Percentiles rank a stretch among this genome's conserved stretches.
Evolutionary conservation across 768 basidiomycete species (phyloP).

Genomic region (Auricularia auricula-judae): DNA sequence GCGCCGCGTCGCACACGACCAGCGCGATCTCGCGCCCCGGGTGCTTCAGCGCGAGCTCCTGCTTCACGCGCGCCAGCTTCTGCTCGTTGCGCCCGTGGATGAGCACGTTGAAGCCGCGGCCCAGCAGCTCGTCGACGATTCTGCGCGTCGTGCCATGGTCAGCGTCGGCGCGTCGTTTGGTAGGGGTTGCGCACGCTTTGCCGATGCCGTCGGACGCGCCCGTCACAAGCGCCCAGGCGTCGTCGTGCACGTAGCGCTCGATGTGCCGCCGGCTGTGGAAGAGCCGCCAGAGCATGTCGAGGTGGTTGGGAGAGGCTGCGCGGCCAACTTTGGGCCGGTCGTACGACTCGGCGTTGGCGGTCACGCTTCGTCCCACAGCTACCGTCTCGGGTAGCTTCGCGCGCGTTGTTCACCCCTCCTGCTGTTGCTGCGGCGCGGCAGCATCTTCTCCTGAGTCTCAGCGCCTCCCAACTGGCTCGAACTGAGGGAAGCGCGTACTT

Average conservation of each 20-base stretch:
- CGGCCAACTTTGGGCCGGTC: too few relatives aligned
- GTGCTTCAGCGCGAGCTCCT: constrained; percentile 1
- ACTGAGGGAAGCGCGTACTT: too few relatives aligned
- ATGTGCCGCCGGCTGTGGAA: background rate
- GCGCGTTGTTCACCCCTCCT: too few relatives aligned
- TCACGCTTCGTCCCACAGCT: too few relatives aligned
- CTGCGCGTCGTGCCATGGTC: background rate
- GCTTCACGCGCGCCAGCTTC: constrained; percentile 2
- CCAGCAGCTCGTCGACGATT: background rate
- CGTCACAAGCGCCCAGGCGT: constrained; percentile 7
- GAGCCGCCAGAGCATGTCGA: background rate
- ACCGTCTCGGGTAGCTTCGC: too few relatives aligned
- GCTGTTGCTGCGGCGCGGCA: too few relatives aligned
- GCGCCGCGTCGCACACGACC: background rate
- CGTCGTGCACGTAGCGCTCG: background rate
- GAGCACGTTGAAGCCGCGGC: constrained; percentile 6
- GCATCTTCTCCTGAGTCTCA: too few relatives aligned
- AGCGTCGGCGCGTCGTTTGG: background rate
- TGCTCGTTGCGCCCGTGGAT: constrained; percentile 8
- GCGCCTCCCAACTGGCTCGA: too few relatives aligned
- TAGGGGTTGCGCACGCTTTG: background rate
- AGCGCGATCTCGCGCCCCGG: background rate
- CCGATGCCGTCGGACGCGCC: constrained; percentile 10
- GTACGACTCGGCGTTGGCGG: too few relatives aligned
- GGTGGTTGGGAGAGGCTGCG: too few relatives aligned